phyloP scores from a whole-genome alignment of 345 rosid genomes.

The Geranium brycei region DNA sequence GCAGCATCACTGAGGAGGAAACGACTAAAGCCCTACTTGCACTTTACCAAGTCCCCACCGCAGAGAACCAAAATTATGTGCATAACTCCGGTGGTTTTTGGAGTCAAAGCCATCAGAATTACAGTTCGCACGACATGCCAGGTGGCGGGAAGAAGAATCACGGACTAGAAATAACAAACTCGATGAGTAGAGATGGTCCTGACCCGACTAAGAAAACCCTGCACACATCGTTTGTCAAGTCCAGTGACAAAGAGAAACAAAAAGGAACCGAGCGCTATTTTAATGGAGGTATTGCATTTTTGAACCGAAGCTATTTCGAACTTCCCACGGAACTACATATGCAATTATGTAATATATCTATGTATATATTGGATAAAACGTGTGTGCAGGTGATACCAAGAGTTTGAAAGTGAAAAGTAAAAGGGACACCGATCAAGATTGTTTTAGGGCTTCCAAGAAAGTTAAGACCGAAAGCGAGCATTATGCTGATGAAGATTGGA shows the following conservation, averaged over 20 bases:
- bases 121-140: constrained; percentile 15
- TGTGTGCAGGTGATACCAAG: constrained; percentile 39
- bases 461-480: constrained; percentile 34
- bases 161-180: constrained; percentile 26
- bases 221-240: constrained; percentile 20
- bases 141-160: constrained; percentile 43
- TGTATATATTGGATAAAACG: constrained; percentile 8
- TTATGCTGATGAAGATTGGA: constrained; percentile 33
- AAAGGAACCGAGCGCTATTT: constrained; percentile 32
- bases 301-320: constrained; percentile 6
- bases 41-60: constrained; percentile 27
- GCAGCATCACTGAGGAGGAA: constrained; percentile 64
- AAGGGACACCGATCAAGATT: constrained; percentile 40
- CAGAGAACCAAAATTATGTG: constrained; percentile 28
- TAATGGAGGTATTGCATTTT: constrained; percentile 58
- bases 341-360: constrained; percentile 8
- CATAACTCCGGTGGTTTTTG: constrained; percentile 27
- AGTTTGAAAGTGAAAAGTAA: constrained; percentile 46
- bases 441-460: constrained; percentile 48
- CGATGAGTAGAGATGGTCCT: constrained; percentile 18
- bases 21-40: constrained; percentile 55
- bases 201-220: constrained; percentile 41
- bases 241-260: constrained; percentile 27
- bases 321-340: neutral
- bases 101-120: constrained; percentile 16